Base-by-base conservation (phyloP, 2,329 filamentous ascomycete genomes). In the Microsporum canis region DNA sequence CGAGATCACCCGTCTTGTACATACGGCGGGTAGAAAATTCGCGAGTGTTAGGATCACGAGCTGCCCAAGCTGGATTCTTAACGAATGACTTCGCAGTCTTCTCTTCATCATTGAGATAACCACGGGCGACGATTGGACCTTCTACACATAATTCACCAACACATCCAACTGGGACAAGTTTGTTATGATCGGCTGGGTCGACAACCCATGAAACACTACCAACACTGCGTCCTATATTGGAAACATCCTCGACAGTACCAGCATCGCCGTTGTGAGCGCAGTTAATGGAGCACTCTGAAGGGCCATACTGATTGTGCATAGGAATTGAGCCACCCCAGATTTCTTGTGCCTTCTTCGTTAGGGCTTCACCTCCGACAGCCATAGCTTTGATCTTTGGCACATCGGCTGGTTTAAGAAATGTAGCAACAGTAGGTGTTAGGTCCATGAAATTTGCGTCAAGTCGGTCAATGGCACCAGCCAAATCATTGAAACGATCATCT, bases 1-100 rank as follows among this genome's bases (percentile, higher is more conserved):
- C 92, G 1, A 97, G 77, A 71, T 97, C 92, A 27, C 92, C 94
- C 34, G 87, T 94, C n/a, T 88, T 78, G 74, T 99, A 97, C 60
- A 65, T 61, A 47, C 64, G 45, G 17, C 62, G 59, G 5, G 43
- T 49, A 8, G 62, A 49, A 14, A 58, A 53, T 34, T 56, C 34
- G 14, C 61, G 56, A 10, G 23, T 29, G 45, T 55, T 57, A 14
- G 59, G 61, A 12, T 62, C 61, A 7, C 60, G 57, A 14, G 43
- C 27, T 27, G 47, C 51, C 61, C 62, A 63, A 56, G 61, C 38
- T 23, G 65, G 57, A 29, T 63, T 58, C 6, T 59, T 59, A 53
- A 68, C 62, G 47, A 68, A 65, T 17, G 60, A 45, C 43, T 63
- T 60, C 0, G 57, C 47, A 7, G 65, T 66, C 43, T 65, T 65